A percentile compares a stretch with the other conserved stretches of the same genome.
Evolutionary conservation across 1,139 yeast species (phyloP).

Genomic region (Nakaseomyces uthaithaninus): DNA sequence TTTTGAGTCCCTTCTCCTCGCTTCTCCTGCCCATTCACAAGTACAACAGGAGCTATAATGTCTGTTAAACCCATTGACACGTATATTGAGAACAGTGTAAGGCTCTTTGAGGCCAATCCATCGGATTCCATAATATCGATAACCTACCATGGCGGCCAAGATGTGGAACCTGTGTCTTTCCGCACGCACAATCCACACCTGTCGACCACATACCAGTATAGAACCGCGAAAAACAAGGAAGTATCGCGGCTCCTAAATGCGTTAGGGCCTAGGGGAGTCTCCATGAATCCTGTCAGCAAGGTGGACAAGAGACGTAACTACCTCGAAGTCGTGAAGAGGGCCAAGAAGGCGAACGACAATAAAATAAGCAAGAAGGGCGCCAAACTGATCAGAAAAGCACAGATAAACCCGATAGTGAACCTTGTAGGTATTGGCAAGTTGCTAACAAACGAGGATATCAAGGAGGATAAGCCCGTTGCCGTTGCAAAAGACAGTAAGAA

Average conservation of each 20-base stretch:
- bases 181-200: conserved; percentile 65
- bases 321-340: conserved; percentile 10
- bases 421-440: conserved; percentile 25
- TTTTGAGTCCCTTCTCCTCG: too few species aligned
- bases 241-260: conserved; percentile 70
- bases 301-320: conserved; percentile 15
- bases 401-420: conserved; percentile 13
- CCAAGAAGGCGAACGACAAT: conserved; percentile 1
- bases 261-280: conserved; percentile 76
- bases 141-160: conserved; percentile 36
- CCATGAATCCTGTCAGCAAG: conserved; percentile 22
- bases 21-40: too few species aligned
- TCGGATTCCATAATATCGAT: conserved; percentile 42
- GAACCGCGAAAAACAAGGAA: conserved; percentile 64
- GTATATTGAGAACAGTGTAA: conserved; percentile 42
- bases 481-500: conserved; percentile 6
- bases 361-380: conserved; percentile 11
- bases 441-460: conserved; percentile 26
- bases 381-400: conserved; percentile 7
- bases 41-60: conserved; percentile 16
- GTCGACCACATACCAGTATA: conserved; percentile 58
- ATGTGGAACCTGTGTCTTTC: conserved; percentile 41
- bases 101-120: conserved; percentile 43
- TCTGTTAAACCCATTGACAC: conserved; percentile 40
- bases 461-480: conserved; percentile 19